Evolutionary conservation across 306 rosid species (phyloP).

Genomic region (Fragaria vesca): DNA sequence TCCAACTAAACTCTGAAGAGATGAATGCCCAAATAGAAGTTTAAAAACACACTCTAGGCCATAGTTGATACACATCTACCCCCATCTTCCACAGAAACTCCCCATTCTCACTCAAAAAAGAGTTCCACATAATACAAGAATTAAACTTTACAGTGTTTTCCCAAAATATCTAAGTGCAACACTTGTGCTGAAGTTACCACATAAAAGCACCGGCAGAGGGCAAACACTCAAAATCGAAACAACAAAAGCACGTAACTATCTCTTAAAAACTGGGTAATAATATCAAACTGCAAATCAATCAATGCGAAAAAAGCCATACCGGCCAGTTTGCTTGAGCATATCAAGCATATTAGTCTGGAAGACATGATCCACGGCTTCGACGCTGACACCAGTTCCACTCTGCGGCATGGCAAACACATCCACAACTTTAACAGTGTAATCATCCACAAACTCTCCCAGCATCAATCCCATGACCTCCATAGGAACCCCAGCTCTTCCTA

Average conservation of each 20-base stretch:
- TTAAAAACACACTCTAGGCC: not conserved
- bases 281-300: no score
- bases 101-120: not conserved
- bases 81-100: not conserved
- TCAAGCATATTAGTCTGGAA: constrained; percentile 93
- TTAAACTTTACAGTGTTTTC: no score
- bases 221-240: no score
- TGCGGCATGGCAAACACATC: constrained; percentile 96
- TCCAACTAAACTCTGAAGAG: not conserved
- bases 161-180: no score
- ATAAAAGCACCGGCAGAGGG: no score
- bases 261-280: not conserved
- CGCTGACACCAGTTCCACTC: constrained; percentile 93
- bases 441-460: constrained; percentile 94
- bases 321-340: constrained; percentile 90
- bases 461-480: constrained; percentile 99
- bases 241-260: not conserved
- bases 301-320: constrained; percentile 35
- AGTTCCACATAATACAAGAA: not conserved
- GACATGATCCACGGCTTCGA: constrained; percentile 89
- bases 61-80: not conserved
- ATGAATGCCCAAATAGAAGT: not conserved
- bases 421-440: constrained; percentile 85
- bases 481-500: constrained; percentile 98
- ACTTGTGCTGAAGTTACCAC: no score